Percentiles rank a stretch among this genome's conserved stretches.
Conservation (phyloP, 331 rosid species). For the Quercus phellos region DNA sequence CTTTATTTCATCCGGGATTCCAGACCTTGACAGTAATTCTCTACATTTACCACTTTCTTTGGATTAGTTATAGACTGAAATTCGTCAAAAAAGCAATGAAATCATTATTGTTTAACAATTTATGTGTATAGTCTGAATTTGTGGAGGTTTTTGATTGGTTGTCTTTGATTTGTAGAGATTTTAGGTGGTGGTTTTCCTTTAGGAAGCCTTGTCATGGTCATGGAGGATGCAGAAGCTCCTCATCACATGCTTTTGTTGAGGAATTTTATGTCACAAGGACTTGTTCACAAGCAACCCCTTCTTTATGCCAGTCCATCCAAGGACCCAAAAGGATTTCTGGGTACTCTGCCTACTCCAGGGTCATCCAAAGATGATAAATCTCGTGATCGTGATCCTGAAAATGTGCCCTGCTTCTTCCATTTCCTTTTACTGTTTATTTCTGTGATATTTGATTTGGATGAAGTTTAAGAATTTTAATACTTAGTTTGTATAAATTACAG, state of each 20-base stretch:
- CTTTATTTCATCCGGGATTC: conserved; percentile 75
- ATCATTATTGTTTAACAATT: not conserved
- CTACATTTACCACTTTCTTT: conserved; percentile 10
- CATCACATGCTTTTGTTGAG: conserved; percentile 96
- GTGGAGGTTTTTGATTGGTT: not conserved
- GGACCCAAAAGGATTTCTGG: conserved; percentile 78
- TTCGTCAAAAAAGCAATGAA: not conserved
- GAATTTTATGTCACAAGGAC: conserved; percentile 91
- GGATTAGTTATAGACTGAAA: not conserved
- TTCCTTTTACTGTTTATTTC: conserved; percentile 4
- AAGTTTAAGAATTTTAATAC: conserved; percentile 13
- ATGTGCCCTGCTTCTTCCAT: conserved; percentile 38
- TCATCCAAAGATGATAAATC: conserved; percentile 55
- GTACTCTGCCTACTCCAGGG: conserved; percentile 80
- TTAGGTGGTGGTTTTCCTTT: conserved; percentile 81
- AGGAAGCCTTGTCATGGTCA: conserved; percentile 84
- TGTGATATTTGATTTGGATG: not conserved
- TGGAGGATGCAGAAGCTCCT: conserved; percentile 97
- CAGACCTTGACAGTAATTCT: conserved; percentile 75
- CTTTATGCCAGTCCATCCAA: conserved; percentile 74
- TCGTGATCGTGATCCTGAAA: conserved; percentile 31
- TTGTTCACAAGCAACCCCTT: conserved; percentile 70
- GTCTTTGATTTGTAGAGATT: conserved; percentile 43
- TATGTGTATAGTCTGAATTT: not conserved
- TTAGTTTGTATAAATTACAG: conserved; percentile 33